Percentiles rank a stretch among this genome's conserved stretches.
phyloP scores from a whole-genome alignment of 352 stramenopile genomes.

The Pythium oligandrum region DNA sequence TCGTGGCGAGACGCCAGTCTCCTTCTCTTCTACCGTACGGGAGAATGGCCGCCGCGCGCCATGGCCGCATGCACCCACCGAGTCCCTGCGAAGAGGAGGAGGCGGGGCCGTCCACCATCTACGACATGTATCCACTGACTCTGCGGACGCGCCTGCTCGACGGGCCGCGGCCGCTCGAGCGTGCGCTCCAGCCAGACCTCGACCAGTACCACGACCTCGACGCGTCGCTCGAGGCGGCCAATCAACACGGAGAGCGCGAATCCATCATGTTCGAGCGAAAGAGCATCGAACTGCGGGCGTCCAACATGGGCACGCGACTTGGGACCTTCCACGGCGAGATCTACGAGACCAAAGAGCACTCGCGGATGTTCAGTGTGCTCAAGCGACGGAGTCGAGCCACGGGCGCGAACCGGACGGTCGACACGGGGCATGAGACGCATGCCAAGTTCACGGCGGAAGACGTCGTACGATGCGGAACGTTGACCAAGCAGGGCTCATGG shows the following conservation, averaged over 20 bases:
- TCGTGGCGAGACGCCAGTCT: no score
- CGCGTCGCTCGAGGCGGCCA: not conserved
- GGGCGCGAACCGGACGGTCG: constrained; percentile 1
- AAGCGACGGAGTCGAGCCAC: constrained; percentile 51
- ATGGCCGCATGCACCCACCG: no score
- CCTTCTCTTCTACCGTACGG: no score
- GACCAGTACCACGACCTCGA: constrained; percentile 12
- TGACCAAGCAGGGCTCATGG: constrained; percentile 82
- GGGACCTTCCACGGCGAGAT: constrained; percentile 72
- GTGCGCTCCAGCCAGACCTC: constrained; percentile 19
- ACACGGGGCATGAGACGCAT: not conserved
- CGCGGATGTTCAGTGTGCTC: constrained; percentile 70
- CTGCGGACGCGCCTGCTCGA: constrained; percentile 22
- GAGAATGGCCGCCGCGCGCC: no score
- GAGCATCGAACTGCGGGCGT: no score
- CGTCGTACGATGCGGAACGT: constrained; percentile 47
- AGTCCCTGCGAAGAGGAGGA: no score
- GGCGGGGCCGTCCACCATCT: constrained; percentile 32
- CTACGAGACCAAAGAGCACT: constrained; percentile 75
- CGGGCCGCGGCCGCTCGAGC: constrained; percentile 22
- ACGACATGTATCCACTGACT: constrained; percentile 65
- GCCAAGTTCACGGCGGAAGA: constrained; percentile 69
- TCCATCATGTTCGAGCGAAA: no score
- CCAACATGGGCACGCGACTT: constrained; percentile 7
- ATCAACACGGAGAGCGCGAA: not conserved